These are phyloP conservation scores for Apophysomyces trapeziformis DNA, from an alignment of 371 early-diverging fungal species.

Conservation along the genomic window DNA sequence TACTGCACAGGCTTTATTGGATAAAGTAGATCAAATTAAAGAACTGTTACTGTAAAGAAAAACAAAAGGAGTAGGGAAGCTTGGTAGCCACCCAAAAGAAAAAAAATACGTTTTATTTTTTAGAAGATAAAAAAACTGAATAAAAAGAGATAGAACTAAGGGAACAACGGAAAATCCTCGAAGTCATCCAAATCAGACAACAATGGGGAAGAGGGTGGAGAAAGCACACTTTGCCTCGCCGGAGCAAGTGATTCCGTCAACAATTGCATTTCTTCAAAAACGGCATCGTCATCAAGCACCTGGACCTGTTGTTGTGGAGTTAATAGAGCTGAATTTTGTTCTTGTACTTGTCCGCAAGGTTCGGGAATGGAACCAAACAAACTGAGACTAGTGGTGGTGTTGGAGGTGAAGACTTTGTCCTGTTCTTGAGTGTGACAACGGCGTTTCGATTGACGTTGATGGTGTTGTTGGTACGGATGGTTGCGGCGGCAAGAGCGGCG, in stretches of 20 bases:
- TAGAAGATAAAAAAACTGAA: constrained; percentile 6
- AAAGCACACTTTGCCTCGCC: constrained; percentile 6
- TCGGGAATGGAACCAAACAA: constrained; percentile 14
- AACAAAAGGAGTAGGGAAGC: constrained; percentile 3
- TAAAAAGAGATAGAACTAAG: constrained; percentile 7
- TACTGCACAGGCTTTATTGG: constrained; percentile 20
- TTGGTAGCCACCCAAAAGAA: background rate
- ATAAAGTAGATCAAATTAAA: constrained; percentile 29
- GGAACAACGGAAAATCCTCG: constrained; percentile 20
- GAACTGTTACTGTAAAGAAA: constrained; percentile 4
- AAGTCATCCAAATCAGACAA: constrained; percentile 4
- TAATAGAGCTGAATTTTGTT: constrained; percentile 1
- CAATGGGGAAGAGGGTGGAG: constrained; percentile 13
- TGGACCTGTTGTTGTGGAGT: background rate
- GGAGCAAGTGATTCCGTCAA: constrained; percentile 11
- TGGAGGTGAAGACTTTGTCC: background rate
- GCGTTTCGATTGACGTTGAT: constrained; percentile 1
- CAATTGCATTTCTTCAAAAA: constrained; percentile 21
- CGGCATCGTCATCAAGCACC: constrained; percentile 20
- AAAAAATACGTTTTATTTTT: background rate
- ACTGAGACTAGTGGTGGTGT: background rate
- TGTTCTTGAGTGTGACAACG: background rate
- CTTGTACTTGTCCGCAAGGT: constrained; percentile 1
- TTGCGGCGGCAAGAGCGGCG: constrained; percentile 4
- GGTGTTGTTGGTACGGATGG: background rate